Evolutionary conservation across 2,329 filamentous ascomycete species (phyloP), one percentile per base, ranked within the genome.

Genomic region (Diaporthe amygdali): DNA sequence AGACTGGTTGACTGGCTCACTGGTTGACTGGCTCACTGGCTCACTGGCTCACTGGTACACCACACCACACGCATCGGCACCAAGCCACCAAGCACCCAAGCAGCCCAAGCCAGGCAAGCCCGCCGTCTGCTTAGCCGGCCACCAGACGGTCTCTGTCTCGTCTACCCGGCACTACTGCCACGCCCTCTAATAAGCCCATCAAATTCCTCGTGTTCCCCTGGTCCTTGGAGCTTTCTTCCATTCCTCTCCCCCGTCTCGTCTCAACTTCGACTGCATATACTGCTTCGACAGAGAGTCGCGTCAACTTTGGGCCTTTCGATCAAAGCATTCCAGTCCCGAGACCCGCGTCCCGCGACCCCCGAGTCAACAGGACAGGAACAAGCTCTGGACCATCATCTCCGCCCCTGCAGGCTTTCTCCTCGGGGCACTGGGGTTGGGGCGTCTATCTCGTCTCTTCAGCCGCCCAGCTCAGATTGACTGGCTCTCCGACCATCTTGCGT

Each of bases 401-500:
- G 59, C 59, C 59, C 59, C 41, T 63, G 59, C 59, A 63, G 59
- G 59, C 59, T 34, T 22, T 63, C 27, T 47, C 59, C 41, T 63
- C 3, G 27, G 56, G 56, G 27, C 34, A 34, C 46, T 44, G 64
- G 64, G 39, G 52, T 69, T 46, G 59, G 68, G 68, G 71, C 71
- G 71, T 72, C 70, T 72, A 72, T 70, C 68, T 72, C 63, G 68
- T 69, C 51, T 68, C 69, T 44, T 44, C 63, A 71, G 68, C 71
- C 71, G 68, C 71, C 68, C 68, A 59, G 30, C 32, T 20, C 37
- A 32, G 27, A 68, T 47, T 39, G 61, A 67, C 55, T 32, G 71
- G 52, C 63, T 68, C 47, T 68, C 55, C 46, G 64, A 68, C 44
- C 69, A 37, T 69, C 54, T 56, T 37, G 61, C 46, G 25, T 63